Percentiles rank a stretch among this genome's conserved stretches.
Conservation (phyloP, 768 basidiomycete genomes). For the Strobilomyces confusus region DNA sequence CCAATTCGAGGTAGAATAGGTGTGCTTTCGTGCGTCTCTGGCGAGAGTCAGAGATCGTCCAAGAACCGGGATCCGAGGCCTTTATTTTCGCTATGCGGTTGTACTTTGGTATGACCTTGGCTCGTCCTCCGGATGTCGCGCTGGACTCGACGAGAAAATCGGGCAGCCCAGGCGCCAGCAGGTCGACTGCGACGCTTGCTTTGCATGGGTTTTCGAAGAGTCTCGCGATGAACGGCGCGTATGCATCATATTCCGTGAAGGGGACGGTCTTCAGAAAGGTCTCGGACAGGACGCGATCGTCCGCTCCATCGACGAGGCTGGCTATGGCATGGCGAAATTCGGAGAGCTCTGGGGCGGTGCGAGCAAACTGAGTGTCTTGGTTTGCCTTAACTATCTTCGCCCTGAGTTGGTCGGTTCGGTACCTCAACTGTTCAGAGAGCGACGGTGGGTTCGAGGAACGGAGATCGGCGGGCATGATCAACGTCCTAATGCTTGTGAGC, state of each 20-base stretch:
- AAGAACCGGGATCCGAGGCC: too few relatives aligned
- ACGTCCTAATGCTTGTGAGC: too few relatives aligned
- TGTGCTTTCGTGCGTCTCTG: too few relatives aligned
- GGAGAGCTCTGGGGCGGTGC: not conserved
- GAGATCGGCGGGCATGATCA: too few relatives aligned
- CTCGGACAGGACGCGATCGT: slow-evolving; percentile 1
- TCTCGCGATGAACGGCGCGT: slow-evolving; percentile 10
- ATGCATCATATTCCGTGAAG: slow-evolving; percentile 15
- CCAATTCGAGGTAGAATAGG: too few relatives aligned
- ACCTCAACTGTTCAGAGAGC: not conserved
- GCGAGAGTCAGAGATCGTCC: too few relatives aligned
- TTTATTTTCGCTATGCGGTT: too few relatives aligned
- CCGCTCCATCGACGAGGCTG: not conserved
- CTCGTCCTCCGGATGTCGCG: slow-evolving; percentile 1
- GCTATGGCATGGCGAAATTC: not conserved
- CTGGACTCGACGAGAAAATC: slow-evolving; percentile 12
- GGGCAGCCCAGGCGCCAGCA: slow-evolving; percentile 16
- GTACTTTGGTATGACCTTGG: too few relatives aligned
- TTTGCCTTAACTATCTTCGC: slow-evolving; percentile 2
- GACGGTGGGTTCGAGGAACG: not conserved
- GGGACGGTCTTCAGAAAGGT: slow-evolving; percentile 8
- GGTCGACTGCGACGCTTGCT: slow-evolving; percentile 1
- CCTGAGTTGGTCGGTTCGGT: not conserved
- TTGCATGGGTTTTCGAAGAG: slow-evolving; percentile 6
- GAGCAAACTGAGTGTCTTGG: slow-evolving; percentile 2